Evolutionary conservation across 306 rosid genomes (phyloP).

Genomic region (Calophaca sinica): DNA sequence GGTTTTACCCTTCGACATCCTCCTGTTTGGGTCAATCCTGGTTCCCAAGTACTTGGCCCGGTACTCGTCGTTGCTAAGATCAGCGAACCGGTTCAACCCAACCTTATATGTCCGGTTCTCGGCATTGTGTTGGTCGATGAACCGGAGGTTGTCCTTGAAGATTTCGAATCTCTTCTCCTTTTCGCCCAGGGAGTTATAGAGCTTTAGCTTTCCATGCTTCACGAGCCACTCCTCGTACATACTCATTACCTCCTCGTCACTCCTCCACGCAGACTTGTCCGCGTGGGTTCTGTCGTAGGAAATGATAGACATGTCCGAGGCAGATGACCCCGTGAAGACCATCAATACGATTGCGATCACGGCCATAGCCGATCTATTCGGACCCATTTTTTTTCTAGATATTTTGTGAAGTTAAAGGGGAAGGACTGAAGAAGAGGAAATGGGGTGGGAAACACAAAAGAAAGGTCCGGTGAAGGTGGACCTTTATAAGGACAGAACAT

Average conservation of each 20-base stretch:
- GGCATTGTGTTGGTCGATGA: conserved; percentile 76
- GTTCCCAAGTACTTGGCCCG: conserved; percentile 63
- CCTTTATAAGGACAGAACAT: not conserved
- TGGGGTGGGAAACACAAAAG: not conserved
- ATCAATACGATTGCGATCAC: conserved; percentile 47
- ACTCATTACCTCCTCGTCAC: conserved; percentile 65
- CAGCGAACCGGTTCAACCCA: conserved; percentile 86
- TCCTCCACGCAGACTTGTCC: conserved; percentile 50
- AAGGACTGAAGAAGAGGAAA: not conserved
- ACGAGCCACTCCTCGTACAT: conserved; percentile 73
- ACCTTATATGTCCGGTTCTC: conserved; percentile 65
- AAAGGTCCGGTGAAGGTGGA: not conserved
- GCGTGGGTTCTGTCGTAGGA: conserved; percentile 48
- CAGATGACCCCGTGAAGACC: conserved; percentile 52
- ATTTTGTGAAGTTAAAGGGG: not conserved
- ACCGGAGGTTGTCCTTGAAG: conserved; percentile 81
- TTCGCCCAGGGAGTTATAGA: conserved; percentile 60
- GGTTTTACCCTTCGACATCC: conserved; percentile 19
- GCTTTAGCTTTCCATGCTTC: conserved; percentile 58
- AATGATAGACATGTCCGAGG: conserved; percentile 74
- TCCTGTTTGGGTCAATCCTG: conserved; percentile 39
- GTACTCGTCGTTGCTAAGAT: conserved; percentile 87
- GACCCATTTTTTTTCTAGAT: conserved; percentile 53
- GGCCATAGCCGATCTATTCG: conserved; percentile 37
- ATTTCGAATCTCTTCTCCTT: conserved; percentile 72